Base-by-base conservation (phyloP, 345 rosid species). In the Pistacia integerrima region DNA sequence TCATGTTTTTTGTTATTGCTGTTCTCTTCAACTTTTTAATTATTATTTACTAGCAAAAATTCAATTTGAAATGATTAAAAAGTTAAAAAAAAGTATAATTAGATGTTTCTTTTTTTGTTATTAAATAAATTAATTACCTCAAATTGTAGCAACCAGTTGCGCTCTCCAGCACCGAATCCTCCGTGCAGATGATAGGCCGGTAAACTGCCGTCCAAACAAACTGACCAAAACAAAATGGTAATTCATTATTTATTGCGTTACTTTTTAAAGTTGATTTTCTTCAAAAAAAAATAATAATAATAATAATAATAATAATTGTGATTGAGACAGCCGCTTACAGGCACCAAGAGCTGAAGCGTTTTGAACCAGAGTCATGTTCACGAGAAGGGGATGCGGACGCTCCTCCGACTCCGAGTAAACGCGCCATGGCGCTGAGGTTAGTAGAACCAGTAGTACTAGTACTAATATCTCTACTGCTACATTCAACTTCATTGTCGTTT, bases 191-290 rank as follows among this genome's bases (percentile, higher is more conserved):
- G 90, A 77, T 95, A 95, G 18, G 93, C 99, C 4, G 99, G 99
- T 81, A 81, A 86, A 84, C 98, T 95, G n/a, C 98, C 99, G 51
- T 93, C 99, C 90, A 95, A 84, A 85, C 98, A 95, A 82, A 88
- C 97, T 93, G 61, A 58, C 55, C 8, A 41, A 41, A 66, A 54
- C 4, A 67, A 33, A 63, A 51, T 25, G 4, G 14, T 9, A 72
- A 41, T 11, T 51, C 64, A n/a, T 61, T 46, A 46, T 38, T 33
- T 17, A 20, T 0, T 11, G 46, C 9, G 9, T 22, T 44, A 14
- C 30, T 49, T 66, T 49, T 49, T 5, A 4, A 4, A 18, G 68
- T 36, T 36, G 8, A 8, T 12, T 8, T 64, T 16, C 17, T 1
- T 41, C 28, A 12, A 17, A 59, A 25, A 36, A 64, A n/a, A 65